phyloP scores from a whole-genome alignment of 768 basidiomycete genomes.

The Amanita pseudoporphyria region DNA sequence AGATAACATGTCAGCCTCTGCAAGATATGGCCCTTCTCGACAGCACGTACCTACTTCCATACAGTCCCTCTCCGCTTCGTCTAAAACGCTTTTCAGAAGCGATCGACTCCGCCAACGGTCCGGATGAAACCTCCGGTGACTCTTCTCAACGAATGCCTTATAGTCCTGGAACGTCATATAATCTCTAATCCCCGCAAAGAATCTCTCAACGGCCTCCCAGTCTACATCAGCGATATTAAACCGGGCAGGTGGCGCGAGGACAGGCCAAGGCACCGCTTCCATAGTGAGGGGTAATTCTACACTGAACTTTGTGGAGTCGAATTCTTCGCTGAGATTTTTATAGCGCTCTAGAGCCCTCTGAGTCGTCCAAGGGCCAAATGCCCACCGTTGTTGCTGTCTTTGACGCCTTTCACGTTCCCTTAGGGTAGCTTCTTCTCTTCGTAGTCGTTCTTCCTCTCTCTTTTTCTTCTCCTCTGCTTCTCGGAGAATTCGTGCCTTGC shows the following conservation, averaged over 20 bases:
- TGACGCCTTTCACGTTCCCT: conserved; percentile 31
- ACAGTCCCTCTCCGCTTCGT: conserved; percentile 47
- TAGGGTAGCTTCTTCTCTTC: conserved; percentile 24
- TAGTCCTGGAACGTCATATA: conserved; percentile 55
- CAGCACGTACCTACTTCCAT: conserved; percentile 53
- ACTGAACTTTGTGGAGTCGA: conserved; percentile 53
- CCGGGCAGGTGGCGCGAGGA: conserved; percentile 40
- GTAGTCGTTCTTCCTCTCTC: conserved; percentile 19
- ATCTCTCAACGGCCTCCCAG: conserved; percentile 61
- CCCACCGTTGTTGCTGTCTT: conserved; percentile 44
- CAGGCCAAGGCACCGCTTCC: conserved; percentile 70
- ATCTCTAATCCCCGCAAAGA: conserved; percentile 45
- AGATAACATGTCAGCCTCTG: not conserved
- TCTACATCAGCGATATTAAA: conserved; percentile 59
- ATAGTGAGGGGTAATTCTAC: conserved; percentile 43
- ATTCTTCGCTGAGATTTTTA: conserved; percentile 45
- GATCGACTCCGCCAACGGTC: conserved; percentile 70
- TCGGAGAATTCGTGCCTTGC: conserved; percentile 12
- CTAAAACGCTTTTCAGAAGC: conserved; percentile 45
- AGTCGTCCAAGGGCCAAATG: conserved; percentile 51
- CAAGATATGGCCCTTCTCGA: too few relatives aligned
- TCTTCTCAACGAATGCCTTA: conserved; percentile 56
- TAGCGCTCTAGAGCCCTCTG: conserved; percentile 67
- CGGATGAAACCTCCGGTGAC: conserved; percentile 69
- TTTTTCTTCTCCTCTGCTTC: conserved; percentile 18